phyloP scores from a whole-genome alignment of 495 filamentous ascomycete genomes.

The Podospora tetraspora region DNA sequence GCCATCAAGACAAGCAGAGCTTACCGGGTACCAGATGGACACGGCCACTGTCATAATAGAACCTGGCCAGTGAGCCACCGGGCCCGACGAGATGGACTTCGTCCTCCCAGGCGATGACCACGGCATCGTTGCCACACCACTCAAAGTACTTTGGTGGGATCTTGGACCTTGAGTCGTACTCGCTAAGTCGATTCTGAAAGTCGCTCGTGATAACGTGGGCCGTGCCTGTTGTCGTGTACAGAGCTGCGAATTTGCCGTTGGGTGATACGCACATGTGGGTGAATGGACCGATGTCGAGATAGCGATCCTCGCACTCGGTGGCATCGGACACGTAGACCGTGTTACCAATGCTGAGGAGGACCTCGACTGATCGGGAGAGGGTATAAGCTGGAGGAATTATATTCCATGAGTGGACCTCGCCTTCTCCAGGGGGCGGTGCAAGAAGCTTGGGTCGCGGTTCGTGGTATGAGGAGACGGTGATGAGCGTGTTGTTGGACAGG shows the following conservation, averaged over 20 bases:
- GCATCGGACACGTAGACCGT: slow-evolving; percentile 85
- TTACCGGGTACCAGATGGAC: slow-evolving; percentile 85
- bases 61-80: slow-evolving; percentile 69
- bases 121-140: slow-evolving; percentile 95
- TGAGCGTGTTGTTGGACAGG: slow-evolving; percentile 78
- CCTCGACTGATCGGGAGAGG: slow-evolving; percentile 91
- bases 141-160: slow-evolving; percentile 82
- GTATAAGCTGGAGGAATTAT: slow-evolving; percentile 85
- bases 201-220: slow-evolving; percentile 92
- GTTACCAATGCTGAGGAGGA: slow-evolving; percentile 76
- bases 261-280: slow-evolving; percentile 84
- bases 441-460: slow-evolving; percentile 85
- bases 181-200: slow-evolving; percentile 84
- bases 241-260: slow-evolving; percentile 77
- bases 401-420: slow-evolving; percentile 79
- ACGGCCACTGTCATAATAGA: slow-evolving; percentile 77
- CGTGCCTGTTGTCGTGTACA: slow-evolving; percentile 81
- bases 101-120: slow-evolving; percentile 94
- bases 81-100: slow-evolving; percentile 94
- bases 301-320: slow-evolving; percentile 82
- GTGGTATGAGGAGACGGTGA: slow-evolving; percentile 81
- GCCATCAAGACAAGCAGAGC: slow-evolving; percentile 36
- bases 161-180: slow-evolving; percentile 81
- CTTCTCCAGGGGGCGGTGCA: slow-evolving; percentile 71
- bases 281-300: slow-evolving; percentile 87